Evolutionary conservation across 2,329 filamentous ascomycete genomes (phyloP), one percentile per base, ranked within the genome.

Genomic region (Neofusicoccum umdonicola): DNA sequence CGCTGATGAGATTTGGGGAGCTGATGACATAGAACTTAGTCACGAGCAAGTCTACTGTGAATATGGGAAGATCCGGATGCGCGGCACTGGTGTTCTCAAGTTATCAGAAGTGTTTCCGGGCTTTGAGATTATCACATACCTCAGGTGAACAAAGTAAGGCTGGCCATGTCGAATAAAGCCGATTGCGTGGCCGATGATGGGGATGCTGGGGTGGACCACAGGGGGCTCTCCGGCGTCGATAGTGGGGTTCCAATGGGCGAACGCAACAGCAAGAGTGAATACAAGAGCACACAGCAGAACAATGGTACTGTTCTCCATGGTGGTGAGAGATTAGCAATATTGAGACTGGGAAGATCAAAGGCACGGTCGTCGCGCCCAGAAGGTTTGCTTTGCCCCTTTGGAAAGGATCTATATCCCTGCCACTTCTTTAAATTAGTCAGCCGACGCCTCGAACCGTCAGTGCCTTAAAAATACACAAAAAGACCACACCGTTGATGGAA

Each of bases 11-110:
- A 0, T 74, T 65, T 0, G 75, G 72, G 1, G 71, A 72, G 9
- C 77, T 77, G 12, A 81, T 73, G 9, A 82, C 71, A 54, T 82
- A 82, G 57, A 81, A 71, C 57, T 78, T 78, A 35, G 76, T 71
- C 3, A 79, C 78, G 1, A 78, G 78, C 41, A 82, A 69, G 2
- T 74, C 66, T 22, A 83, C 66, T 4, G 79, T 82, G 63, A 77
- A 78, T 37, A 82, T 79, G 0, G 79, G 76, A 1, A 70, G 34
- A 3, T 64, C 39, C 19, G 69, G 68, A 12, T 54, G 52, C 31
- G 47, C 54, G n/a, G 69, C 72, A 12, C 41, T 56, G 34, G 6
- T 31, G 4, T 19, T 35, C 12, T 7, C 7, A 11, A 27, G 27
- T 3, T 4, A 7, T 61, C 13, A 44, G 56, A 19, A 45, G 15